Evolutionary conservation across 2,329 filamentous ascomycete genomes (phyloP), one percentile per base, ranked within the genome.

Genomic region (Monilinia vaccinii-corymbosi): DNA sequence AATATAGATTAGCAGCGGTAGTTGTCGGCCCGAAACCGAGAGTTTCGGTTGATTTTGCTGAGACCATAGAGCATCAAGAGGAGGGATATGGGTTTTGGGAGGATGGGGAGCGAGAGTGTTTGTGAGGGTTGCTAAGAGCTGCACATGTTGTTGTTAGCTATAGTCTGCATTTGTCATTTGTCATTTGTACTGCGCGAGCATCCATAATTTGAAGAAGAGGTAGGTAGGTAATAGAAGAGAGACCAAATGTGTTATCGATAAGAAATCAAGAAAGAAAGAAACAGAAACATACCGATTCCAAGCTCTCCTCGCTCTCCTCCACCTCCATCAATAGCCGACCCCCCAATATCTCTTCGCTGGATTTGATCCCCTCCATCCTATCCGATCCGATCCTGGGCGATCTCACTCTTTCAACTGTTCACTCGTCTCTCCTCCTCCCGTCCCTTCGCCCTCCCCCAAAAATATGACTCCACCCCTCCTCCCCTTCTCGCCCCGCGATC

Each of bases 381-480:
- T 31, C 52, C 18, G 47, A 25, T 32, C 31, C 38, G 36, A 25
- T 36, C 21, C 28, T 58, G 13, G 34, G 13, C 18, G 36, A 14
- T 18, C 18, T 31, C 38, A 21, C n/a, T 16, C 34, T 56, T 11
- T 4, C 9, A 4, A n/a, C 16, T 4, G 8, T 40, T 40, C n/a
- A n/a, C 38, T 3, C 18, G 11, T 14, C 34, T 4, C 16, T 23
- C 25, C 3, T 18, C 38, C 14, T 18, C 38, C 36, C 45, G 38
- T 14, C 23, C 49, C 44, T 42, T 16, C 13, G 11, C 23, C 18
- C 21, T 23, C 18, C 11, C n/a, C 28, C 32, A 25, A 28, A 31
- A 36, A 42, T 28, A 86, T 87, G 84, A 74, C 83, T 52, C 84
- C 83, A 25, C 81, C 82, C 36, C 79, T 79, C 71, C 75, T 76